Base-by-base conservation (phyloP, 2,329 filamentous ascomycete species). In the Davidsoniella eucalypti region DNA sequence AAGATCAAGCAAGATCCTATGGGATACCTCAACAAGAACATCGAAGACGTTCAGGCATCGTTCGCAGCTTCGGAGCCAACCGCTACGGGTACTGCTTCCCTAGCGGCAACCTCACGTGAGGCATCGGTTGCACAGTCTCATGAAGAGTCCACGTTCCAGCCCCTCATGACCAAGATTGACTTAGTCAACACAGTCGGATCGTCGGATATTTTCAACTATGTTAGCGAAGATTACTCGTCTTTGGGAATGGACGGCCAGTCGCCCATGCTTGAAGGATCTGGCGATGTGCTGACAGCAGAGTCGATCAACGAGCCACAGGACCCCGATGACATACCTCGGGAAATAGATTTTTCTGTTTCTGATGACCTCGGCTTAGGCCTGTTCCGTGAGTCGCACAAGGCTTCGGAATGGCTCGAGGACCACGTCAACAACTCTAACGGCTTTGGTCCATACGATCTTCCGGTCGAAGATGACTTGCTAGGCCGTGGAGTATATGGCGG, bases 1-100 rank as follows among this genome's bases (percentile, higher is more conserved):
- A 72, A 70, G 58, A 76, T 76, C 5, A 63, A 65, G 40, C 65
- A 75, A 54, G 64, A 81, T 52, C 76, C 78, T 2, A 41, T 68
- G 51, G 72, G 71, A 55, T 82, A 71, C 57, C 63, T 67, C 14
- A 57, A 65, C 46, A 74, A 77, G 47, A 69, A 66, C 44, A 58
- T 80, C 33, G 68, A 70, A 0, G 55, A 65, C 12, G 62, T 65
- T 0, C 4, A 47, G 59, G 12, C 64, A 65, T 53, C 55, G 61
- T 37, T 43, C 36, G 26, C 26, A 29, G 7, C 10, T 8, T 29
- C 26, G 26, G 16, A 26, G 10, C 4, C 45, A 44, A 40, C 49
- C 29, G 0, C 59, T 41, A 14, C 42, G 26, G 8, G 65, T 10
- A 9, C 7, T 8, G 14, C 33, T 26, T 26, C 16, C 16, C 25